phyloP scores from a whole-genome alignment of 2,329 filamentous ascomycete species.

The Aspergillus brasiliensis region DNA sequence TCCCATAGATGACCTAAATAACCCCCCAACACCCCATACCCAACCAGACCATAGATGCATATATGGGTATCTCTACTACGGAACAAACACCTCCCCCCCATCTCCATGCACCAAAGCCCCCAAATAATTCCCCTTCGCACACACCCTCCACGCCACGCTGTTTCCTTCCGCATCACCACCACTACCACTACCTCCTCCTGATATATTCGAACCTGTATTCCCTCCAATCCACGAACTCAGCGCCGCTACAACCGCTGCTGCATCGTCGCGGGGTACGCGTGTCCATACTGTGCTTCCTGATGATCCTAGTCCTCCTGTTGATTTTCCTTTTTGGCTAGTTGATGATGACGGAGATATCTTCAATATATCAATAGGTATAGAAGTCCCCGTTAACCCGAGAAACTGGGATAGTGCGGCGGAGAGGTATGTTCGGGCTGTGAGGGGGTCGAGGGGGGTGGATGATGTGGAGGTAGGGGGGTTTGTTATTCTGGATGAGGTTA shows the following conservation, averaged over 20 bases:
- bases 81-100: conserved; percentile 38
- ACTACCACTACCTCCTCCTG: not conserved
- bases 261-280: conserved; percentile 49
- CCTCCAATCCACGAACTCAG: conserved; percentile 51
- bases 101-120: conserved; percentile 37
- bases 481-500: not conserved
- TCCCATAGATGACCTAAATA: too few relatives aligned
- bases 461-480: conserved; percentile 4
- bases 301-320: too few relatives aligned
- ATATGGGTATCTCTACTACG: conserved; percentile 14
- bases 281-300: conserved; percentile 39
- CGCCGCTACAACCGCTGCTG: conserved; percentile 44
- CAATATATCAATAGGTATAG: conserved; percentile 51
- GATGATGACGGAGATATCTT: conserved; percentile 30
- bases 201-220: conserved; percentile 1
- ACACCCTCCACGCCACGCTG: conserved; percentile 41
- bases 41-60: not conserved
- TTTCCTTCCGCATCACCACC: conserved; percentile 15
- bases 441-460: conserved; percentile 39
- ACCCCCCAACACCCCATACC: not conserved
- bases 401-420: conserved; percentile 50
- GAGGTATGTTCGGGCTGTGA: conserved; percentile 50
- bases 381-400: conserved; percentile 49
- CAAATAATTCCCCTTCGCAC: conserved; percentile 41
- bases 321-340: conserved; percentile 4